Percentiles rank a stretch among this genome's conserved stretches.
Conservation (phyloP, 192 early-diverging fungal genomes). For the Coemansia sp. region DNA sequence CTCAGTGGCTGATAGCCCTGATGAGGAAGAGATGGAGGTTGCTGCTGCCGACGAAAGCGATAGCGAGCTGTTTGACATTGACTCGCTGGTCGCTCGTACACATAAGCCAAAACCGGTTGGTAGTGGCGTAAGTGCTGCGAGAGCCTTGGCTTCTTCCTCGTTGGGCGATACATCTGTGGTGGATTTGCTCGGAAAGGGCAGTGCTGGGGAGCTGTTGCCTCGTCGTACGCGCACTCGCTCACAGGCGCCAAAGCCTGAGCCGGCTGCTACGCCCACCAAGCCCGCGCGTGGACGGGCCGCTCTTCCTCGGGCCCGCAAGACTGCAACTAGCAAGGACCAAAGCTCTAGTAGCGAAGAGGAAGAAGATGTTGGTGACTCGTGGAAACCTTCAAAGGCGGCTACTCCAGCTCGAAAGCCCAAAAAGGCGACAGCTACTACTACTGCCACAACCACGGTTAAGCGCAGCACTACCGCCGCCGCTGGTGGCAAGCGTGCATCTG, state of each 20-base stretch:
- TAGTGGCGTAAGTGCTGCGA: neutral
- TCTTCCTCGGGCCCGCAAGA: neutral
- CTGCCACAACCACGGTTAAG: neutral
- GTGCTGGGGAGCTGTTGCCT: neutral
- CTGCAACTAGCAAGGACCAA: neutral
- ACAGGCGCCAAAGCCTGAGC: neutral
- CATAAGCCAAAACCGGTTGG: neutral
- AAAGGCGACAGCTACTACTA: neutral
- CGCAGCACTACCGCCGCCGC: neutral
- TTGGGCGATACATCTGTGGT: neutral
- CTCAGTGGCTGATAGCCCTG: neutral
- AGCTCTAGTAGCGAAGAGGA: neutral
- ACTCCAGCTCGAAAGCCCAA: neutral
- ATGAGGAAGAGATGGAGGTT: neutral
- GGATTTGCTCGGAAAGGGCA: neutral
- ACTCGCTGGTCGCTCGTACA: slow-evolving; percentile 3
- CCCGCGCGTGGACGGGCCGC: neutral
- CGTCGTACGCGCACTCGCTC: slow-evolving; percentile 5
- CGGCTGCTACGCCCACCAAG: neutral
- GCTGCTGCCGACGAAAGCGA: neutral
- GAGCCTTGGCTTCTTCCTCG: neutral
- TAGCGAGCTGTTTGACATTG: slow-evolving; percentile 24
- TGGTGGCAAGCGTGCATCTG: neutral
- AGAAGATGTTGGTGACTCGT: slow-evolving; percentile 3
- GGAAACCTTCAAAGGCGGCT: neutral